These are phyloP conservation scores for Ricinus communis DNA, from an alignment of 345 rosid species.

Conservation along the genomic window DNA sequence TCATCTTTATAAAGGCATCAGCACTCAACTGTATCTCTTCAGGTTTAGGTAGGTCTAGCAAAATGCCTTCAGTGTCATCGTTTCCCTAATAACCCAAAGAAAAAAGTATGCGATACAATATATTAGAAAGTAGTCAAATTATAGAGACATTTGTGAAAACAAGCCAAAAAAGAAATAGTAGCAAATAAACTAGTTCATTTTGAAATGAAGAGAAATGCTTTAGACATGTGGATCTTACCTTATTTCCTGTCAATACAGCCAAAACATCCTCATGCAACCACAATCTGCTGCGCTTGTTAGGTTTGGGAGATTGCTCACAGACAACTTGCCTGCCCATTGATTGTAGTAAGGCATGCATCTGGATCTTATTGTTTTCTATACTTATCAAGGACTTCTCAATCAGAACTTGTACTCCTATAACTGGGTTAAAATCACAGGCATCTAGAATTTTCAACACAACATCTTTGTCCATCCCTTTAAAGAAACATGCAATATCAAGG, in stretches of 20 bases:
- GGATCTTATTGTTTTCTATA: conserved; percentile 7
- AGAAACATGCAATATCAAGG: conserved; percentile 30
- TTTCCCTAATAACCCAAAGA: conserved; percentile 10
- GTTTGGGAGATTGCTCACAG: conserved; percentile 10
- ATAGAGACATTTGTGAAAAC: neutral
- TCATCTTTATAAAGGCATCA: conserved; percentile 17
- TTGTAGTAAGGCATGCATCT: conserved; percentile 25
- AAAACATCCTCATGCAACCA: conserved; percentile 24
- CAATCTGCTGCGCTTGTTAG: conserved; percentile 22
- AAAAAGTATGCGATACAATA: neutral
- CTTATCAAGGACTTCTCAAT: conserved; percentile 25
- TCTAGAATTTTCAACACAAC: conserved; percentile 7
- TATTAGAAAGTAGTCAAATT: neutral
- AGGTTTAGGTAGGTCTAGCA: conserved; percentile 16
- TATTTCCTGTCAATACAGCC: conserved; percentile 8
- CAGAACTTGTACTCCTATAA: conserved; percentile 19
- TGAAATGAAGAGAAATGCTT: neutral
- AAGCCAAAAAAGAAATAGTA: neutral
- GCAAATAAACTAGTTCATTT: neutral
- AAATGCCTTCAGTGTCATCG: conserved; percentile 14
- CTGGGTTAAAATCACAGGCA: conserved; percentile 13
- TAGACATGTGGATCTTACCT: neutral
- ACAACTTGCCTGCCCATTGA: conserved; percentile 21
- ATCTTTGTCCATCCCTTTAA: conserved; percentile 21
- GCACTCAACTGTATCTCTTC: conserved; percentile 13